A percentile compares a stretch with the other conserved stretches of the same genome.
These are phyloP conservation scores for Chytridium lagenaria DNA, from an alignment of 371 early-diverging fungal genomes.

Conservation along the genomic window DNA sequence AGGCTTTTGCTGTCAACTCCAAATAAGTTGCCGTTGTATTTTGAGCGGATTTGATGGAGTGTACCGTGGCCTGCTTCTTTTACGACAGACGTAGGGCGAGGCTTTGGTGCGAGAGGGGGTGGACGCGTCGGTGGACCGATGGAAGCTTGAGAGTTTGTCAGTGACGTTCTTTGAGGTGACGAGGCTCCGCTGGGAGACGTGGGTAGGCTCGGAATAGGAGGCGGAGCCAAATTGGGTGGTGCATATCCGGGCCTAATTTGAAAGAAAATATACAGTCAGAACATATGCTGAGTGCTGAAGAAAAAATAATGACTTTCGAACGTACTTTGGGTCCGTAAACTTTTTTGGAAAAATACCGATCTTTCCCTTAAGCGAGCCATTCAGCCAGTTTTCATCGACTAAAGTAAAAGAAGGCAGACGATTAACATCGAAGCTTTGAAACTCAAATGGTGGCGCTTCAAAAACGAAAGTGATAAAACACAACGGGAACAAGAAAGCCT, in stretches of 20 bases:
- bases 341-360: slow-evolving; percentile 15
- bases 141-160: not conserved
- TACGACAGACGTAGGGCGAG: not conserved
- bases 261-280: not conserved
- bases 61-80: not conserved
- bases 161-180: not conserved
- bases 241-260: not conserved
- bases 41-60: slow-evolving; percentile 7
- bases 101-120: slow-evolving; percentile 13
- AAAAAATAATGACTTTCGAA: not conserved
- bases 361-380: slow-evolving; percentile 7
- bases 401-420: not conserved
- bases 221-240: not conserved
- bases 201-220: not conserved
- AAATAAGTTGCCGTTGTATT: slow-evolving; percentile 7
- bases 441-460: too few species aligned
- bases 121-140: slow-evolving; percentile 13
- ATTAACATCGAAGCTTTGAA: not conserved
- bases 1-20: not conserved
- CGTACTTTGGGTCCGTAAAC: slow-evolving; percentile 13
- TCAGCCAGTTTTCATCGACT: slow-evolving; percentile 15
- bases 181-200: not conserved
- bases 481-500: too few species aligned
- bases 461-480: too few species aligned
- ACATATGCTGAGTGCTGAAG: not conserved